Conservation (phyloP, 768 basidiomycete species). For the Neoboletus brunneissimus region DNA sequence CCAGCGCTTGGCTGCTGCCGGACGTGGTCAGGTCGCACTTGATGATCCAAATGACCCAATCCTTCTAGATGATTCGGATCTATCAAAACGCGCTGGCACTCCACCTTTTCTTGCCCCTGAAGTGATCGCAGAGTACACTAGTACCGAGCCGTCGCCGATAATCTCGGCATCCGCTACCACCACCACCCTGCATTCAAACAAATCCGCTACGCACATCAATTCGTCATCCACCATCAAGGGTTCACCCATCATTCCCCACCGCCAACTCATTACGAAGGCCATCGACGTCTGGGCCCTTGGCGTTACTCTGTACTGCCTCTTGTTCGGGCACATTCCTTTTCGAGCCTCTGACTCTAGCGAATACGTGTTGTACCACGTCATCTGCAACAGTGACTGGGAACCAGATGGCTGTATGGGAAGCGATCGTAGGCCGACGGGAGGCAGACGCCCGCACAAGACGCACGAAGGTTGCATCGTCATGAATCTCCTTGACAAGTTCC, state of each 20-base stretch:
- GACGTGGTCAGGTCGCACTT: constrained; percentile 33
- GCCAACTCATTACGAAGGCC: constrained; percentile 76
- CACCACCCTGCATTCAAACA: constrained; percentile 32
- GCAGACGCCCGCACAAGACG: constrained; percentile 44
- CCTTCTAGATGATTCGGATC: constrained; percentile 78
- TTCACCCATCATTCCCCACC: constrained; percentile 22
- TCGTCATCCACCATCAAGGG: constrained; percentile 30
- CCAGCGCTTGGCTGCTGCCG: constrained; percentile 69
- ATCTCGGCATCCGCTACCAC: constrained; percentile 30
- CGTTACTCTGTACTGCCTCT: constrained; percentile 90
- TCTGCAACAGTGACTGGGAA: constrained; percentile 73
- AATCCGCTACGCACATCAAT: constrained; percentile 29
- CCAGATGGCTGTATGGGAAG: constrained; percentile 68
- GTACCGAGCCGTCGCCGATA: constrained; percentile 35
- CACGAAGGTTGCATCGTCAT: constrained; percentile 64
- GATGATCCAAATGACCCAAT: constrained; percentile 57
- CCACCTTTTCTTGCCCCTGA: constrained; percentile 97
- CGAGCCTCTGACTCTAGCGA: constrained; percentile 54
- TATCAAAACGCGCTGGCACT: constrained; percentile 90
- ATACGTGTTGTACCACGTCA: constrained; percentile 75
- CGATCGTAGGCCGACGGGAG: constrained; percentile 63
- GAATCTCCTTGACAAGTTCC: constrained; percentile 65
- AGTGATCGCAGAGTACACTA: constrained; percentile 68
- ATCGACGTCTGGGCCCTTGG: constrained; percentile 99
- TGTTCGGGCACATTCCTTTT: constrained; percentile 88